Conservation (phyloP, 2,329 filamentous ascomycete genomes). For the Botrytis fabae region DNA sequence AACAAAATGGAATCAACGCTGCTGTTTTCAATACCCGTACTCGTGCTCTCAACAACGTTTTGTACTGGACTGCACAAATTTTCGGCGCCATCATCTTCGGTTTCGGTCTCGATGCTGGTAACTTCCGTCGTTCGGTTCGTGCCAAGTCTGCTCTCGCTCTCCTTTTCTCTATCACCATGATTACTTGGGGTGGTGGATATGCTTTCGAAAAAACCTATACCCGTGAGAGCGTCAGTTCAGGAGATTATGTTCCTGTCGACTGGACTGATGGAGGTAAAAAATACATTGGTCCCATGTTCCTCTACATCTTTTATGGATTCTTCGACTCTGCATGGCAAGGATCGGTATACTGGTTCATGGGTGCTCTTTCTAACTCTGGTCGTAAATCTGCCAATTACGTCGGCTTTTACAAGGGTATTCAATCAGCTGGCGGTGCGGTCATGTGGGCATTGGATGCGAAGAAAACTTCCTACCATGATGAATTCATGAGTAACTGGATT, state of each 20-base stretch:
- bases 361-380: conserved; percentile 86
- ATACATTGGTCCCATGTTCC: conserved; percentile 78
- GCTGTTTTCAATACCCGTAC: conserved; percentile 73
- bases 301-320: conserved; percentile 89
- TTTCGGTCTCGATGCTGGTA: conserved; percentile 63
- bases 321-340: conserved; percentile 92
- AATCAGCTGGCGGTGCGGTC: conserved; percentile 81
- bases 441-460: conserved; percentile 69
- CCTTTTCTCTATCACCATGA: conserved; percentile 71
- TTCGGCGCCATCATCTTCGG: conserved; percentile 73
- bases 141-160: conserved; percentile 63
- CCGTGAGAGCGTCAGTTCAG: conserved; percentile 42
- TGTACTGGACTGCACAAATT: conserved; percentile 82
- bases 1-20: conserved; percentile 72
- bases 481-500: conserved; percentile 77
- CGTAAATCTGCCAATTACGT: conserved; percentile 90
- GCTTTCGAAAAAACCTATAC: conserved; percentile 68
- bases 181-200: conserved; percentile 81
- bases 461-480: conserved; percentile 63
- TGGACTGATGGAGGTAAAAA: conserved; percentile 60
- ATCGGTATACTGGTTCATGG: conserved; percentile 94
- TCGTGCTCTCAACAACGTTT: conserved; percentile 70
- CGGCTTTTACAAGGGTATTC: conserved; percentile 87
- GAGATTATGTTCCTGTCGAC: conserved; percentile 47
- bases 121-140: conserved; percentile 62